Conservation (phyloP, 305 asterid genomes). For the Rubia balearica region DNA sequence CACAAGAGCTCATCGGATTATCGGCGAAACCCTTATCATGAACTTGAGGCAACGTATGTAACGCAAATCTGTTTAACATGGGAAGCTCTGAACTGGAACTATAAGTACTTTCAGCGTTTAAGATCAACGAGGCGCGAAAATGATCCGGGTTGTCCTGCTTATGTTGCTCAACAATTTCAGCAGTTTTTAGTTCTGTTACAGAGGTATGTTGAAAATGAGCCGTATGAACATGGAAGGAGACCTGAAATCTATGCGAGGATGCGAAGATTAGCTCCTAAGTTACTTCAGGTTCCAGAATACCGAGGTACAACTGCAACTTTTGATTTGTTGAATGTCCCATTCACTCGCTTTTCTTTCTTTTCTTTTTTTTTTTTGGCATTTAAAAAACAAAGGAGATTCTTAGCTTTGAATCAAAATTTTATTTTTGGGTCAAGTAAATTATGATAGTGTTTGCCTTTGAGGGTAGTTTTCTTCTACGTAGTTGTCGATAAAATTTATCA, state of each 20-base stretch:
- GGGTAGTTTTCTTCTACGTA: no score
- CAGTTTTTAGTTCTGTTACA: slow-evolving; percentile 79
- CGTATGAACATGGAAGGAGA: slow-evolving; percentile 72
- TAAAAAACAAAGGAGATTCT: background rate
- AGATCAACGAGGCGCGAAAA: slow-evolving; percentile 46
- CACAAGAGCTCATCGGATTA: slow-evolving; percentile 34
- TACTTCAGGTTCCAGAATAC: slow-evolving; percentile 87
- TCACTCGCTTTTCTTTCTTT: background rate
- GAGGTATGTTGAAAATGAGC: slow-evolving; percentile 79
- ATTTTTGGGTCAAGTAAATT: no score
- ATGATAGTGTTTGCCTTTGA: no score
- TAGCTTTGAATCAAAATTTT: no score
- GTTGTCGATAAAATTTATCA: no score
- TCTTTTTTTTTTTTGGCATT: background rate
- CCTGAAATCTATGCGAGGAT: slow-evolving; percentile 77
- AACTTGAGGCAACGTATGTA: slow-evolving; percentile 74
- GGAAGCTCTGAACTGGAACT: slow-evolving; percentile 94
- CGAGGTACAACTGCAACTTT: slow-evolving; percentile 39
- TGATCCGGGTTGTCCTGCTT: slow-evolving; percentile 82
- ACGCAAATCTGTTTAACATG: slow-evolving; percentile 85
- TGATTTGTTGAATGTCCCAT: background rate
- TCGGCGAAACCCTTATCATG: slow-evolving; percentile 56
- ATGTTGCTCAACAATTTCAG: slow-evolving; percentile 76
- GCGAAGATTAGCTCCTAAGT: slow-evolving; percentile 67
- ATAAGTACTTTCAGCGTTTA: slow-evolving; percentile 61